phyloP scores from a whole-genome alignment of 345 rosid genomes.

The Limnanthes douglasii region DNA sequence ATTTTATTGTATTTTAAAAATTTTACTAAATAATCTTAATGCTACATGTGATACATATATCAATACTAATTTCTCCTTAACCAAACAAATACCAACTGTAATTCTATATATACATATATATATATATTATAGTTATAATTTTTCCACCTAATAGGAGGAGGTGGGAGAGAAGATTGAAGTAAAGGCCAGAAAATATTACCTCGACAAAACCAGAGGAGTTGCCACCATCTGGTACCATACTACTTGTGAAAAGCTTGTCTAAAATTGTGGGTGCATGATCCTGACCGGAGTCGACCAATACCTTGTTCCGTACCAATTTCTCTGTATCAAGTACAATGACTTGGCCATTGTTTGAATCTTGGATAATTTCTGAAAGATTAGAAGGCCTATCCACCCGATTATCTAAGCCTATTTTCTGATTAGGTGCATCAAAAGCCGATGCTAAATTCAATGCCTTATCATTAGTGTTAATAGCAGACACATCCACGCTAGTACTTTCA shows the following conservation, averaged over 20 bases:
- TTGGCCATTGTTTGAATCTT: conserved; percentile 17
- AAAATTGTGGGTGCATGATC: conserved; percentile 46
- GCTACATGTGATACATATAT: no score
- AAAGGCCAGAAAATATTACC: conserved; percentile 23
- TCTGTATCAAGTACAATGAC: conserved; percentile 25
- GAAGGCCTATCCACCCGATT: conserved; percentile 18
- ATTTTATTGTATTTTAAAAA: no score
- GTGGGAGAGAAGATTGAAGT: not conserved
- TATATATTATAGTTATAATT: no score
- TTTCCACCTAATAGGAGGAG: no score
- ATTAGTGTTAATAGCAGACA: conserved; percentile 14
- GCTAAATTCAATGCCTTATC: conserved; percentile 17
- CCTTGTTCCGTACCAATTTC: conserved; percentile 18
- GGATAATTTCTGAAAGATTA: conserved; percentile 22
- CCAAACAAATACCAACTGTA: no score
- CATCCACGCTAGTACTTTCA: conserved; percentile 19
- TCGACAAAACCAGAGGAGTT: conserved; percentile 23
- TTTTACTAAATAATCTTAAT: no score
- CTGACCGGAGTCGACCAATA: conserved; percentile 18
- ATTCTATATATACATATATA: no score
- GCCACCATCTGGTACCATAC: conserved; percentile 28
- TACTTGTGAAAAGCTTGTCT: conserved; percentile 60
- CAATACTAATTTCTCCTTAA: no score
- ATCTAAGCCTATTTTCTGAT: conserved; percentile 13
- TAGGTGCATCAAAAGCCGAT: conserved; percentile 24